phyloP scores from a whole-genome alignment of 768 basidiomycete species.

The Collybia sp. region DNA sequence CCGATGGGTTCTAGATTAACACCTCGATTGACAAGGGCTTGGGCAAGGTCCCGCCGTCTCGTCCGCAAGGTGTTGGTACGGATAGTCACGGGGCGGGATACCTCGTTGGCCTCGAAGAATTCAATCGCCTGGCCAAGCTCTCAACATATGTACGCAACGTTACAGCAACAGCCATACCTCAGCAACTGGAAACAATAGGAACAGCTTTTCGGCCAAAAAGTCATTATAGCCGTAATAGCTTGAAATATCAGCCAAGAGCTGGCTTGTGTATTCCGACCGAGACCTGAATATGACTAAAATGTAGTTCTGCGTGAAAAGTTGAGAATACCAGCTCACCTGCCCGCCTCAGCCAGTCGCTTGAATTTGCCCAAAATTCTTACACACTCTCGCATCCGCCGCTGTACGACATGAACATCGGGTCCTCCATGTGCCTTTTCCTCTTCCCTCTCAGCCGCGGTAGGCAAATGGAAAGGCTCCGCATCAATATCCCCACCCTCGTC shows the following conservation, averaged over 20 bases:
- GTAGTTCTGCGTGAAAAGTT: slow-evolving; percentile 1
- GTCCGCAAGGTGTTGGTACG: slow-evolving; percentile 96
- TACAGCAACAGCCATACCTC: slow-evolving; percentile 55
- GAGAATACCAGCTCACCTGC: slow-evolving; percentile 45
- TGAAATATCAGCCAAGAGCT: slow-evolving; percentile 84
- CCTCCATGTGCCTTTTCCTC: slow-evolving; percentile 65
- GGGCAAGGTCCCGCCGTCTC: slow-evolving; percentile 89
- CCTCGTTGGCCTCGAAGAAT: slow-evolving; percentile 97
- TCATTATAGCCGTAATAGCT: slow-evolving; percentile 98
- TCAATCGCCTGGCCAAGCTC: slow-evolving; percentile 71
- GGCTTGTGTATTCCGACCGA: slow-evolving; percentile 85
- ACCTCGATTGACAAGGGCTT: slow-evolving; percentile 89
- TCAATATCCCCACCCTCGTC: slow-evolving; percentile 45
- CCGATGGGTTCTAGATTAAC: slow-evolving; percentile 98
- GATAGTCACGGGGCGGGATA: slow-evolving; percentile 94
- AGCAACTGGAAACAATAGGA: slow-evolving; percentile 86
- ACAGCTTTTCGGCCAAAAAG: slow-evolving; percentile 91
- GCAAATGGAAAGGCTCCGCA: slow-evolving; percentile 55
- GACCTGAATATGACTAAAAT: slow-evolving; percentile 43
- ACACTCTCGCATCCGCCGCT: slow-evolving; percentile 75
- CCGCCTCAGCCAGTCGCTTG: slow-evolving; percentile 58
- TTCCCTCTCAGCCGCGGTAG: slow-evolving; percentile 67
- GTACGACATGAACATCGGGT: slow-evolving; percentile 71
- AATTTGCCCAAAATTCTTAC: slow-evolving; percentile 71
- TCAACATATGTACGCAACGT: slow-evolving; percentile 6